These are phyloP conservation scores for Russula sp. DNA, from an alignment of 768 basidiomycete species.

Conservation along the genomic window DNA sequence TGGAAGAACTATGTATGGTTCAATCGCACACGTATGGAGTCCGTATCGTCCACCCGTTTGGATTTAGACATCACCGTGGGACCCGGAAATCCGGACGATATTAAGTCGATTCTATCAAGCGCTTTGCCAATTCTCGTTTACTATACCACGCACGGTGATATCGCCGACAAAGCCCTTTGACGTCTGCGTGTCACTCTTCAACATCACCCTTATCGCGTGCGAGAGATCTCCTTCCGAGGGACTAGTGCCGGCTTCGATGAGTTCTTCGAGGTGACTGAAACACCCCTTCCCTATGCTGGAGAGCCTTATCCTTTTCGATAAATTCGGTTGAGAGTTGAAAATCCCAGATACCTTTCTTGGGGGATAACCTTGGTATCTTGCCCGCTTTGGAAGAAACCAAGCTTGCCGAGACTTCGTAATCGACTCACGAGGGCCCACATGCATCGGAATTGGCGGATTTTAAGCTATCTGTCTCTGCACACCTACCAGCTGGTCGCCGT, in stretches of 20 bases:
- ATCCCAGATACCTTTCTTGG: background rate
- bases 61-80: background rate
- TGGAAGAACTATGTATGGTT: conserved; percentile 30
- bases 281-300: background rate
- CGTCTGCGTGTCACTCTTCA: background rate
- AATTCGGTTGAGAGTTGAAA: accelerated
- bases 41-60: conserved; percentile 4
- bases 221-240: background rate
- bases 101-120: background rate
- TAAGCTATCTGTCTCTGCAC: background rate
- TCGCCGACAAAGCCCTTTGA: too few species aligned
- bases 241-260: background rate
- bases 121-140: background rate
- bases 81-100: background rate
- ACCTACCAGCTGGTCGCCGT: background rate
- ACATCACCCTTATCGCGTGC: background rate
- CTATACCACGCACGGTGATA: background rate
- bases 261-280: background rate
- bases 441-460: background rate
- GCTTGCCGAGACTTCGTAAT: background rate
- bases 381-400: conserved; percentile 5
- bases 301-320: background rate
- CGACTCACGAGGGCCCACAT: background rate
- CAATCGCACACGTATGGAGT: conserved; percentile 7
- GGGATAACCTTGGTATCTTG: background rate